Evolutionary conservation across 140 eudicot species (phyloP).

Genomic region (Ambrosia hybrid): DNA sequence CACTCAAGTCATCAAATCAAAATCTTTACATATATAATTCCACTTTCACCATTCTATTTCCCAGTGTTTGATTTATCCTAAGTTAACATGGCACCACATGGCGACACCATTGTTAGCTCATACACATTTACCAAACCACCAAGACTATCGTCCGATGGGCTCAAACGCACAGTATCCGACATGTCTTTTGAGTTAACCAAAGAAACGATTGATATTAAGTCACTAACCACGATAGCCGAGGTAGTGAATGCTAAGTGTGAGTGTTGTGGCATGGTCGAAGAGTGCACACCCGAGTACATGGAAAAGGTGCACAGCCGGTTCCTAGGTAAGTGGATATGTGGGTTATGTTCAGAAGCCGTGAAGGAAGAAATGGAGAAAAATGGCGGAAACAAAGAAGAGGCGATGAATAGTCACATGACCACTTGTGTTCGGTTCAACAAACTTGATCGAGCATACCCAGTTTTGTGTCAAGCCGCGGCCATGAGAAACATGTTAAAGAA

Average conservation of each 20-base stretch:
- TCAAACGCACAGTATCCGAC: constrained; percentile 80
- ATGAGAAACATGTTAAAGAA: constrained; percentile 84
- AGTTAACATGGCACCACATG: constrained; percentile 46
- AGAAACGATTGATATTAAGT: constrained; percentile 27
- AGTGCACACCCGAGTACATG: constrained; percentile 87
- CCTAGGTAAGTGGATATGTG: constrained; percentile 82
- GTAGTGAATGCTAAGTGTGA: constrained; percentile 85
- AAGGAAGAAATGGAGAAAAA: constrained; percentile 83
- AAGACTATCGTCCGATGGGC: constrained; percentile 53
- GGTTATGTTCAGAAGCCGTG: constrained; percentile 91
- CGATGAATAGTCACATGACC: constrained; percentile 70
- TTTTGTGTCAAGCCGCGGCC: constrained; percentile 80
- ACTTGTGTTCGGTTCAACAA: constrained; percentile 77
- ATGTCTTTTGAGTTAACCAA: constrained; percentile 60
- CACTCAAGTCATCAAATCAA: constrained; percentile 21
- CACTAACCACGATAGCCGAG: constrained; percentile 57
- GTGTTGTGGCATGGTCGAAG: constrained; percentile 92
- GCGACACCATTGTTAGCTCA: constrained; percentile 37
- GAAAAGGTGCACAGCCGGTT: constrained; percentile 49
- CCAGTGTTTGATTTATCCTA: not conserved
- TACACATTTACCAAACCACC: constrained; percentile 50
- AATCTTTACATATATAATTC: not conserved
- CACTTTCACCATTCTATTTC: not conserved
- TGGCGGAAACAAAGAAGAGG: constrained; percentile 84
- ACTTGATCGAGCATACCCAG: constrained; percentile 83